Conservation (phyloP, 495 filamentous ascomycete species). For the Echria macrotheca region DNA sequence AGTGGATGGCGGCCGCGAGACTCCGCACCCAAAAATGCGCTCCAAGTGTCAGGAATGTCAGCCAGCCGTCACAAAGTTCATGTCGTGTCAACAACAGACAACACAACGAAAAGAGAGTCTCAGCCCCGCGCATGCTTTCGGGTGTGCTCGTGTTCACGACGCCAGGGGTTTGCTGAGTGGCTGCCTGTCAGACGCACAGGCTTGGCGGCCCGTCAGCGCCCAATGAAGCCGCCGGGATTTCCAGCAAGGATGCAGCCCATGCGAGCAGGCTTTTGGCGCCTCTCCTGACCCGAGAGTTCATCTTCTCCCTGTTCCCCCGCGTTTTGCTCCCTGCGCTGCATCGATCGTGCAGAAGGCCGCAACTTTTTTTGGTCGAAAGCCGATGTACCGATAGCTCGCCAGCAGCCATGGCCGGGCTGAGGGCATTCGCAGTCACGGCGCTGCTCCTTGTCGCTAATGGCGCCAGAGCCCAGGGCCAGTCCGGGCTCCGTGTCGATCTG, state of each 20-base stretch:
- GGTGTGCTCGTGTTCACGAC: no score
- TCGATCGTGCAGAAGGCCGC: no score
- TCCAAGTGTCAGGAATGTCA: no score
- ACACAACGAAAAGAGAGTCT: no score
- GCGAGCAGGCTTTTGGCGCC: not conserved
- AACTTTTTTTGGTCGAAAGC: no score
- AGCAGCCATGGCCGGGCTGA: conserved; percentile 6
- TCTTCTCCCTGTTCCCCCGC: not conserved
- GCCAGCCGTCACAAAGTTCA: no score
- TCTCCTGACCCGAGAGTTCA: not conserved
- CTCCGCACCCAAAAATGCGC: no score
- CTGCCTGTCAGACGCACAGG: no score
- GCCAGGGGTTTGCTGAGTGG: no score
- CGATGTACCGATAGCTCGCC: not conserved
- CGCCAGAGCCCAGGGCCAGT: not conserved
- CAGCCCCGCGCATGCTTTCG: no score
- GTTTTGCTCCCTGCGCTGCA: not conserved
- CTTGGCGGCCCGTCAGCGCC: not conserved
- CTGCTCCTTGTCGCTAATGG: conserved; percentile 11
- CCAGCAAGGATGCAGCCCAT: not conserved
- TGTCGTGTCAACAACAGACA: no score
- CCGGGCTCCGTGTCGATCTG: conserved; percentile 8
- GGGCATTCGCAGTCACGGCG: conserved; percentile 3
- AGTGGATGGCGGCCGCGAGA: no score
- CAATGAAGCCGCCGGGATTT: not conserved